Base-by-base conservation (phyloP, 208 protist genomes). In the Wallacemonas sp. region DNA sequence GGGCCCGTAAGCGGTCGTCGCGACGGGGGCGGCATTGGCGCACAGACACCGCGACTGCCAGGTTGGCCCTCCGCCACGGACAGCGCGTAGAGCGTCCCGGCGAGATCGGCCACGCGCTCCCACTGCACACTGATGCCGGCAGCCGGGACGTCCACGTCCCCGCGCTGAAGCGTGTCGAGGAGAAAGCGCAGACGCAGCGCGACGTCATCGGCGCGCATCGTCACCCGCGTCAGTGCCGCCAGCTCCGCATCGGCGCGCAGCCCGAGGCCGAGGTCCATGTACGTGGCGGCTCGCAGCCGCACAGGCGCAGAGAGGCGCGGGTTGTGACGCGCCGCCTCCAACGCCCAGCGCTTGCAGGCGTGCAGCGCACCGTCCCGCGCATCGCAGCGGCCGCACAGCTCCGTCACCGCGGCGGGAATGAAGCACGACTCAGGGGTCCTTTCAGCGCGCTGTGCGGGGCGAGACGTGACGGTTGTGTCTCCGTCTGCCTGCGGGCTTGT, bases 231-330 rank as follows among this genome's bases (percentile, higher is more conserved):
- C 30, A 87, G 57, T 24, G 63, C 41, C 34, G 36, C 56, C 41
- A 87, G 41, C 65, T 87, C 81, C 29, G 26, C n/a, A 11, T 73
- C 52, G 0, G 81, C 81, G 23, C 62, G 77, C 17, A 46, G 32
- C 26, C 64, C 70, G 48, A 75, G 60, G 30, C 80, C 80, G 14
- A 67, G 47, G 62, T 86, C 80, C 79, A 85, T 85, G 23, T 55
- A 57, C 67, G 74, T 70, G 19, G 79, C 79, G 2, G 79, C 79
- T 36, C 79, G 73, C 49, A 80, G 65, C 43, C 72, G 74, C 29
- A 48, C 60, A 17, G 38, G 60, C 9, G 38, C 21, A 29, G 52
- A 58, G 30, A 58, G 52, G 30, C 52, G 52, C 17, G 52, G 52
- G 29, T 58, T 5, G 30, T 58, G 52, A 2, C 52, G 52, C 52